Base-by-base conservation (phyloP, 140 eudicot species). In the Oenanthe javanica region DNA sequence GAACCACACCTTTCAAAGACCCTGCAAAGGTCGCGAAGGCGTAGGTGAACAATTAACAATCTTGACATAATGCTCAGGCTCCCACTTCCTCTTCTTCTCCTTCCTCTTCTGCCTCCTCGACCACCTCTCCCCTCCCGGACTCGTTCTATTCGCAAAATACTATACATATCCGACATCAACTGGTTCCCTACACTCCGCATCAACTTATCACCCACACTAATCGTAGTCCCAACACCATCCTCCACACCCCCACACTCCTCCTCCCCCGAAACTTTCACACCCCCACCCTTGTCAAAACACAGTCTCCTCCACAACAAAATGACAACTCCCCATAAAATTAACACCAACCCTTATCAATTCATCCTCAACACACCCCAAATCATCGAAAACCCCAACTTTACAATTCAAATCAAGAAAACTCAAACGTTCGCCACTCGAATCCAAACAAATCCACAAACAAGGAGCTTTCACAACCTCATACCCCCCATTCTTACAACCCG, bases 11-110 rank as follows among this genome's bases (percentile, higher is more conserved):
- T 95, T 95, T 97, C 97, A 95, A 6, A 95, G 89, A 75, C 99
- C 99, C 87, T 95, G 99, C 88, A 95, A 86, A 6, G 97, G 99
- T 59, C 92, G 88, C 11, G 82, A 72, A 59, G 81, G 85, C 14
- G 93, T 88, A 9, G 99, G 99, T 0, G 87, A 87, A 81, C 90
- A 88, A 83, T 95, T 82, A 36, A 87, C 97, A 79, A 95, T 90
- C 85, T 92, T 95, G 66, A 95, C 90, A 59, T 89, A 89, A 88
- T 95, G 90, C 87, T 88, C 91, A 5, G 97, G 78, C 69, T 94
- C 97, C 99, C 94, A 92, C 84, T 86, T 94, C 89, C 86, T 92
- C 83, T 86, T 93, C 87, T 79, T 94, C 87, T 90, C 96, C 70
- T 90, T 87, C 90, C 97, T 88, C 86, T 96, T 90, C 86, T 92